Evolutionary conservation across 441 rosid species (phyloP), one percentile per base, ranked within the genome.

Genomic region (Populus hybrid): DNA sequence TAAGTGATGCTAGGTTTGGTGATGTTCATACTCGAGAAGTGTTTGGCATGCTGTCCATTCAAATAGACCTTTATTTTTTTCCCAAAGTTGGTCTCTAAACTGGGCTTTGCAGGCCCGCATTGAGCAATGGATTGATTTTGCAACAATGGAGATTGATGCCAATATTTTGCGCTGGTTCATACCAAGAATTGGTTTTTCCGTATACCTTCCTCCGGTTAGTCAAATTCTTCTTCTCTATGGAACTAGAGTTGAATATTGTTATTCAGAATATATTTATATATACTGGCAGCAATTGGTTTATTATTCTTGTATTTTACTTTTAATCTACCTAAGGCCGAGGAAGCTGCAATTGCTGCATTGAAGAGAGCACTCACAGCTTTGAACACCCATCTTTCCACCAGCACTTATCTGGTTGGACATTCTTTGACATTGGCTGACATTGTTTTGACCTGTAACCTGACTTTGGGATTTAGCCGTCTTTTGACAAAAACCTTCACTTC

Each of bases 101-200:
- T 71, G 9, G 63, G 36, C 35, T 24, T 26, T 12, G n/a, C 72
- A 94, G 98, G 98, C 84, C 35, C 94, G 21, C 24, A 73, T 92
- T 73, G 97, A 90, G 82, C 98, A 94, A 75, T 94, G 98, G 98
- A 92, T 84, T 70, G 95, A 94, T 69, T 92, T 94, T 71, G 73
- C 93, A 66, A 68, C 98, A 1, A 19, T 86, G 85, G 98, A 94
- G 86, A 79, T 94, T 80, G 92, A 89, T 86, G 80, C 80, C 63
- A 83, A 87, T 83, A 77, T 89, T 10, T 3, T 59, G 67, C 78
- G 38, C 40, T 94, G 97, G 97, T 26, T 80, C 1, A 69, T 77
- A 21, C 91, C 95, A 35, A 87, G 97, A 79, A 36, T 78, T 71
- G 97, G 95, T 2, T 80, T 7, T 73, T 42, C 34, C 40, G 76